Conservation (phyloP, 495 filamentous ascomycete species). For the Astrothelium macrocarpum region DNA sequence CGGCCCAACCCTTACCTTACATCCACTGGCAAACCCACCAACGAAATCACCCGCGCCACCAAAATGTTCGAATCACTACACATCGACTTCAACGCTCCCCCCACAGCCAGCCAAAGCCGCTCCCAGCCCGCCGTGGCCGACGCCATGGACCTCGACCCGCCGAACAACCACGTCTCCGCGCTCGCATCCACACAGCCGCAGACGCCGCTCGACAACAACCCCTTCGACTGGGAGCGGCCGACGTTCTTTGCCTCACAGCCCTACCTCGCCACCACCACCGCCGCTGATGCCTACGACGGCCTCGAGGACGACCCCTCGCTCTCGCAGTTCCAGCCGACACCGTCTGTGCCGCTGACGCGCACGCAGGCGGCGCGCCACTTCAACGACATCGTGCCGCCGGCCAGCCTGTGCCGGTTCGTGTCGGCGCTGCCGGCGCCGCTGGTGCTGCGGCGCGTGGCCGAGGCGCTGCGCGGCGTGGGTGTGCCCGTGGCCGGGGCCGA, state of each 20-base stretch:
- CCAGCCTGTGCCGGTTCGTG: constrained; percentile 84
- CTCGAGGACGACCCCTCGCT: constrained; percentile 72
- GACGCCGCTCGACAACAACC: constrained; percentile 52
- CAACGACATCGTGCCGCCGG: constrained; percentile 72
- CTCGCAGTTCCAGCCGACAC: constrained; percentile 79
- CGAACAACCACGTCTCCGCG: constrained; percentile 18
- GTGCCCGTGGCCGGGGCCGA: constrained; percentile 50
- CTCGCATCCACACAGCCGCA: constrained; percentile 73
- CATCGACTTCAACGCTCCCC: constrained; percentile 74
- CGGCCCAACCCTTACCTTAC: constrained; percentile 68
- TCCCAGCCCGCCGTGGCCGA: constrained; percentile 41
- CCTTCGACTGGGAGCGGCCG: constrained; percentile 61
- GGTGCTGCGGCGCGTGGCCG: constrained; percentile 67
- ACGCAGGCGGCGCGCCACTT: constrained; percentile 85
- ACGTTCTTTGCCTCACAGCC: constrained; percentile 29
- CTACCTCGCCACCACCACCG: constrained; percentile 41
- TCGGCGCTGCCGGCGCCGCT: constrained; percentile 68
- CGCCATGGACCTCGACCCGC: constrained; percentile 38
- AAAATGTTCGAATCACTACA: constrained; percentile 87
- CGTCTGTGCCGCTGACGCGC: constrained; percentile 65
- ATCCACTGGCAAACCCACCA: constrained; percentile 61
- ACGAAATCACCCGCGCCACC: constrained; percentile 75
- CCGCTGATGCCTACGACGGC: constrained; percentile 21
- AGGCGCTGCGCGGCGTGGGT: constrained; percentile 73
- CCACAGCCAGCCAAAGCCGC: constrained; percentile 42